Evolutionary conservation across 2,329 filamentous ascomycete species (phyloP).

Genomic region (Colletotrichum sp.): DNA sequence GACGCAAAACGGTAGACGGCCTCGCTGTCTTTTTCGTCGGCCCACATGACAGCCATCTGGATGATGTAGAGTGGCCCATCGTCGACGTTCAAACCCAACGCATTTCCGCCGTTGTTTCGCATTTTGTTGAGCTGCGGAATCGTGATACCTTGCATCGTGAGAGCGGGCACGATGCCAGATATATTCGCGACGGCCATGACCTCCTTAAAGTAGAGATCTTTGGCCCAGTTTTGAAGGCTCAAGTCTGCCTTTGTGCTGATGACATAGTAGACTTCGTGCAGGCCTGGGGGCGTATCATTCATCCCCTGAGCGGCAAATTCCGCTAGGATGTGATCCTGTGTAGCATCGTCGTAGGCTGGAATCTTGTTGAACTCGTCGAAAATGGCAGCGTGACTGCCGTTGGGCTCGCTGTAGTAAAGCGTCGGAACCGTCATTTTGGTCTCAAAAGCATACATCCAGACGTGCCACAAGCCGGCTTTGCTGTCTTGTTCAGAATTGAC

Average conservation of each 20-base stretch:
- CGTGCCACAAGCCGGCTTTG: slow-evolving; percentile 34
- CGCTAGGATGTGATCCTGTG: slow-evolving; percentile 10
- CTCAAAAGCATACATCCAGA: slow-evolving; percentile 21
- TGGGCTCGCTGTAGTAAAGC: slow-evolving; percentile 40
- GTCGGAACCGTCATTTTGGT: slow-evolving; percentile 30
- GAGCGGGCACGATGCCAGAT: slow-evolving; percentile 29
- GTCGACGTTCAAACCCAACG: slow-evolving; percentile 35
- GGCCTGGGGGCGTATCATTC: slow-evolving; percentile 15
- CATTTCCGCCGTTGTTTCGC: slow-evolving; percentile 41
- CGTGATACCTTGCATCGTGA: slow-evolving; percentile 45
- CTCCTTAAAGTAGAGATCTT: slow-evolving; percentile 19
- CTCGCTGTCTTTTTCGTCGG: slow-evolving; percentile 20
- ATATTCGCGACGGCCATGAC: slow-evolving; percentile 13
- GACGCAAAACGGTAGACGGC: slow-evolving; percentile 22
- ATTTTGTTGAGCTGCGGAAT: slow-evolving; percentile 37
- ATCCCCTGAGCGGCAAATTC: slow-evolving; percentile 18
- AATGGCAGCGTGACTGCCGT: slow-evolving; percentile 35
- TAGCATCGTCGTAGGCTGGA: slow-evolving; percentile 30
- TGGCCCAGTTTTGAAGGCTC: slow-evolving; percentile 23
- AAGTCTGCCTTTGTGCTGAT: slow-evolving; percentile 22
- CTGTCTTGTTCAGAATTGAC: slow-evolving; percentile 34
- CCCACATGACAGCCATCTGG: slow-evolving; percentile 26
- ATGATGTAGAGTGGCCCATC: slow-evolving; percentile 28
- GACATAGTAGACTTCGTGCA: slow-evolving; percentile 26
- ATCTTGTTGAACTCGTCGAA: slow-evolving; percentile 40